Evolutionary conservation across 1,139 yeast genomes (phyloP).

Genomic region (Kodamaea plutei): DNA sequence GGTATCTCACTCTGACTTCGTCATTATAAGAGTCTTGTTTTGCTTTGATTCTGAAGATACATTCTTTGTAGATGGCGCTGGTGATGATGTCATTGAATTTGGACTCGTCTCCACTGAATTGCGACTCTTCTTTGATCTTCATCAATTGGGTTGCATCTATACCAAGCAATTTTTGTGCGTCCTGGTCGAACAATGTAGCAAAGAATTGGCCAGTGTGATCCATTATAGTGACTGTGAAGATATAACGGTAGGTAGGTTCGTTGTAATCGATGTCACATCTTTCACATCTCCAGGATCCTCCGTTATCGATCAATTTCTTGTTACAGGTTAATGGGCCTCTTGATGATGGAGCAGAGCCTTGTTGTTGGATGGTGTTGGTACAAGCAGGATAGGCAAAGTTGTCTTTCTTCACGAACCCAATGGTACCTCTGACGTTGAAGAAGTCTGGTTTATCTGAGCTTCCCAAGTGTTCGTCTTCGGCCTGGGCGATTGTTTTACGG

Average conservation of each 20-base stretch:
- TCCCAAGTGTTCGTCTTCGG: constrained; percentile 69
- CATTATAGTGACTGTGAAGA: constrained; percentile 64
- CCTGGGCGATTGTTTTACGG: constrained; percentile 65
- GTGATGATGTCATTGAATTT: constrained; percentile 48
- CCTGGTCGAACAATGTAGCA: constrained; percentile 84
- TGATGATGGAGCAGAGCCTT: constrained; percentile 13
- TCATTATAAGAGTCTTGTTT: constrained; percentile 83
- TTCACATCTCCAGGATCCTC: constrained; percentile 87
- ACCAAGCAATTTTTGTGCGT: constrained; percentile 68
- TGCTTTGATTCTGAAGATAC: constrained; percentile 71
- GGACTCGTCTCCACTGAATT: constrained; percentile 33
- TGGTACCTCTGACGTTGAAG: constrained; percentile 69
- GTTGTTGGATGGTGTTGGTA: constrained; percentile 32
- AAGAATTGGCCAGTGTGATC: constrained; percentile 84
- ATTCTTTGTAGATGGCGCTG: constrained; percentile 68
- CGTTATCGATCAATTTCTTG: constrained; percentile 58
- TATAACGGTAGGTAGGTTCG: constrained; percentile 74
- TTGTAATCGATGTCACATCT: constrained; percentile 71
- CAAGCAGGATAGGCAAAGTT: constrained; percentile 93
- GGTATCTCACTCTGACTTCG: constrained; percentile 70
- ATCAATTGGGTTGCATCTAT: constrained; percentile 64
- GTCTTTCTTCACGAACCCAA: constrained; percentile 68
- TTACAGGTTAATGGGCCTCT: constrained; percentile 51
- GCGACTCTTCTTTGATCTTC: constrained; percentile 41
- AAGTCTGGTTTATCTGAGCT: constrained; percentile 70